Percentiles rank a stretch among this genome's conserved stretches.
Evolutionary conservation across 441 rosid species (phyloP).

Genomic region (Kokia cookei): DNA sequence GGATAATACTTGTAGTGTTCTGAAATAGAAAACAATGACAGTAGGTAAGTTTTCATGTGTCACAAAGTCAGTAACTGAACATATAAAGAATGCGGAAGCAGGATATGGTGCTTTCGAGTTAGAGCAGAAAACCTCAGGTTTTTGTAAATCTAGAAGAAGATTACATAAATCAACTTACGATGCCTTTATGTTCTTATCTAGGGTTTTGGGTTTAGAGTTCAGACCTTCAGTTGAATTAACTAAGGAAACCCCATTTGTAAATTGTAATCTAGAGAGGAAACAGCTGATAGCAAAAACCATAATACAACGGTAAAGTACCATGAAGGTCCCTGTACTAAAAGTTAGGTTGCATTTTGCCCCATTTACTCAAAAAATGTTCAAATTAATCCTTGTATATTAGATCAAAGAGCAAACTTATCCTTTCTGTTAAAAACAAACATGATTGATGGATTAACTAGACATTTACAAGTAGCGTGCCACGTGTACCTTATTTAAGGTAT

Average conservation of each 20-base stretch:
- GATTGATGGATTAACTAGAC: too few species aligned
- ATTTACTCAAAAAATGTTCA: too few species aligned
- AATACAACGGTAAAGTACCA: background rate
- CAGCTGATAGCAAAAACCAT: background rate
- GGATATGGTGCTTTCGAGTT: background rate
- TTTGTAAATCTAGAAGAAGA: background rate
- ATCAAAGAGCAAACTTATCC: too few species aligned
- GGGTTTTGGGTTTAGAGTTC: background rate
- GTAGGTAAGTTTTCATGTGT: background rate
- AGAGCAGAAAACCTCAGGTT: background rate
- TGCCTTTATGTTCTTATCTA: background rate
- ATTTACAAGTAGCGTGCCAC: too few species aligned
- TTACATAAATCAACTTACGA: background rate
- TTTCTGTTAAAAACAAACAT: too few species aligned
- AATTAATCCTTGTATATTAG: too few species aligned
- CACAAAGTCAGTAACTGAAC: background rate
- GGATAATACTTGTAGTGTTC: slow-evolving; percentile 79
- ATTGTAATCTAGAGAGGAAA: background rate
- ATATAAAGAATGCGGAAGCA: background rate
- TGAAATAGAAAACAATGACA: slow-evolving; percentile 28
- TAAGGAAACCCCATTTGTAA: background rate
- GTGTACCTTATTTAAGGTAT: too few species aligned
- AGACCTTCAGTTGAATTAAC: background rate
- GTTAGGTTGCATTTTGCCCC: too few species aligned
- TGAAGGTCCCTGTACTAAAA: too few species aligned